Percentiles rank a stretch among this genome's conserved stretches.
Conservation (phyloP, 768 basidiomycete species). For the Termitomyces bulborhizus region DNA sequence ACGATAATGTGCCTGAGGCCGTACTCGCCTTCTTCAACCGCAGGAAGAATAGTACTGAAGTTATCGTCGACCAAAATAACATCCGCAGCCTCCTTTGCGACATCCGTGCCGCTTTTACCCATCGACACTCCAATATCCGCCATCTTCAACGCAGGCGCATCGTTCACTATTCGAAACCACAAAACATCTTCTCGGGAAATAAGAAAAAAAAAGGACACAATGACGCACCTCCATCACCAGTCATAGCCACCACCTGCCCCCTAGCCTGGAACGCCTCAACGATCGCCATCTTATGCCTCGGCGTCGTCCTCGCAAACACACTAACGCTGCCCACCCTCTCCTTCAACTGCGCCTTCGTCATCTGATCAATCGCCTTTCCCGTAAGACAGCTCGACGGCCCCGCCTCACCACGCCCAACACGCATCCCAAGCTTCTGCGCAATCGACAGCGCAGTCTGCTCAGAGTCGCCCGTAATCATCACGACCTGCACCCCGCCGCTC, state of each 20-base stretch:
- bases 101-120: constrained; percentile 98
- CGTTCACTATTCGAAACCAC: constrained; percentile 56
- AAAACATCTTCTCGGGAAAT: neutral
- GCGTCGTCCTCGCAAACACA: constrained; percentile 94
- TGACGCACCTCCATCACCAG: constrained; percentile 83
- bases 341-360: constrained; percentile 74
- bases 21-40: constrained; percentile 80
- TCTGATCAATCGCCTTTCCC: constrained; percentile 78
- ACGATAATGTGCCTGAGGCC: neutral
- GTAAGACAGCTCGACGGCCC: constrained; percentile 48
- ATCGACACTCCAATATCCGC: constrained; percentile 97
- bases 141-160: constrained; percentile 95
- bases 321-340: constrained; percentile 78
- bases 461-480: constrained; percentile 98
- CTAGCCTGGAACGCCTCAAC: constrained; percentile 89
- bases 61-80: constrained; percentile 97
- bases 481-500: constrained; percentile 85
- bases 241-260: constrained; percentile 94
- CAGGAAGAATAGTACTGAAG: constrained; percentile 90
- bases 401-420: constrained; percentile 38
- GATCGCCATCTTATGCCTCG: constrained; percentile 96
- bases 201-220: neutral
- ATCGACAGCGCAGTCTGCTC: constrained; percentile 88
- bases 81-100: constrained; percentile 97
- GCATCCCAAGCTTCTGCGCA: constrained; percentile 78